Evolutionary conservation across 2,329 filamentous ascomycete species (phyloP), one percentile per base, ranked within the genome.

Genomic region (Lecanosticta acicola): DNA sequence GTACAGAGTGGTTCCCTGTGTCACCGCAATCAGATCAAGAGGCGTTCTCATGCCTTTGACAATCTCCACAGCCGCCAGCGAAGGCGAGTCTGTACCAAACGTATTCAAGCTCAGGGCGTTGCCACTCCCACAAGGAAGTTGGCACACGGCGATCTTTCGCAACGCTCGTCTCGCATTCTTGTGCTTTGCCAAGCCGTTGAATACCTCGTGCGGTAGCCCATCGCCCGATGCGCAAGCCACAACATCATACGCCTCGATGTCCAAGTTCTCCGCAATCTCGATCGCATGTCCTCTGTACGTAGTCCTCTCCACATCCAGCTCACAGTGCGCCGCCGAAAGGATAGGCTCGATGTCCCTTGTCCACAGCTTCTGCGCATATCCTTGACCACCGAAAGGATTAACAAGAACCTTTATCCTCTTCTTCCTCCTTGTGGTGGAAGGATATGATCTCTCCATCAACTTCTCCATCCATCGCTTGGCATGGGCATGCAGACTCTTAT

Each of bases 91-190:
- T 0, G 89, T 90, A 3, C 91, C 93, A 55, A 87, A 88, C 38
- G 94, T 70, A 65, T 96, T 97, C 71, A 85, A 83, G 52, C 87
- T 86, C 81, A 97, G 85, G 17, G 87, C 93, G 66, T 98, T 98
- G 4, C 93, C 93, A 40, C 87, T 93, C 11, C 93, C 93, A 62
- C 90, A 94, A 1, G 93, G 93, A 29, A 98, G 76, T 61, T 95
- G 87, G 17, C 83, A 84, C 1, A 98, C 81, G 1, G 93, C 87
- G 11, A 97, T 70, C 59, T 83, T 85, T 17, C 75, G 71, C 49
- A 98, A 70, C 0, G 91, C 93, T 45, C 77, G 77, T 24, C 75
- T 73, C 16, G 89, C 89, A 67, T 96, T 86, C 3, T 76, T 63
- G 32, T 88, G 82, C 67, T 81, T 84, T 11, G 80, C 89, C 24